These are phyloP conservation scores for Gardenia jasminoides DNA, from an alignment of 257 asterid genomes.

Conservation along the genomic window DNA sequence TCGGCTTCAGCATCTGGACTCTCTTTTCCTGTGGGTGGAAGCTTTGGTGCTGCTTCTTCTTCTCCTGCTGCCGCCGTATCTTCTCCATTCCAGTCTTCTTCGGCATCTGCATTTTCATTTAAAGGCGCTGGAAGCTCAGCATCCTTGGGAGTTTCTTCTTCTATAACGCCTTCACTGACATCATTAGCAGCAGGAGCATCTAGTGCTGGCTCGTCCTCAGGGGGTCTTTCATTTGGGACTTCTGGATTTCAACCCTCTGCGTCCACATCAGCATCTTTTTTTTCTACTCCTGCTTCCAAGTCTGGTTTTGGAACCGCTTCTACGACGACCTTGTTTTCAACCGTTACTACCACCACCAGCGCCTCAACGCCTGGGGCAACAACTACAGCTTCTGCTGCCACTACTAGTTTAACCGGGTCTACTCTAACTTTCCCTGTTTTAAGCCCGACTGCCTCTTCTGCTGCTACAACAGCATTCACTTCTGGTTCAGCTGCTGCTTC, in stretches of 20 bases:
- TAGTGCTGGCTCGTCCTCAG: not conserved
- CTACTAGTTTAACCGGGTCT: constrained; percentile 24
- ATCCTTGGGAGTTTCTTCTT: no score
- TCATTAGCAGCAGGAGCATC: constrained; percentile 32
- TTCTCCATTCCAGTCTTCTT: constrained; percentile 13
- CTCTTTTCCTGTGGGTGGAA: constrained; percentile 6
- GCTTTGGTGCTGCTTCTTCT: constrained; percentile 15
- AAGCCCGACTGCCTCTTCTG: constrained; percentile 33
- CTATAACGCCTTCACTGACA: constrained; percentile 15
- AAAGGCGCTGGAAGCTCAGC: constrained; percentile 29
- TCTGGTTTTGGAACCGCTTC: constrained; percentile 44
- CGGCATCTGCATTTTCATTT: constrained; percentile 30
- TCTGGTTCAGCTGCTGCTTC: constrained; percentile 43
- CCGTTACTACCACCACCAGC: constrained; percentile 47
- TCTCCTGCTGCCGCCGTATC: constrained; percentile 17
- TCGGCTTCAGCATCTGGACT: constrained; percentile 27
- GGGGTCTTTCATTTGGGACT: constrained; percentile 51
- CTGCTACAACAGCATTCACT: constrained; percentile 33
- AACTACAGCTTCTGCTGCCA: constrained; percentile 29
- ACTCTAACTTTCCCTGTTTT: constrained; percentile 31
- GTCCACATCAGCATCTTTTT: constrained; percentile 28
- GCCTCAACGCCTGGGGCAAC: constrained; percentile 33
- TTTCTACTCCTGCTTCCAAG: constrained; percentile 45
- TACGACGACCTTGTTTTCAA: constrained; percentile 45
- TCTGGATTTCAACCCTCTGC: constrained; percentile 43